Percentiles rank a stretch among this genome's conserved stretches.
phyloP scores from a whole-genome alignment of 2,329 filamentous ascomycete species.

The Diplodia mutila region DNA sequence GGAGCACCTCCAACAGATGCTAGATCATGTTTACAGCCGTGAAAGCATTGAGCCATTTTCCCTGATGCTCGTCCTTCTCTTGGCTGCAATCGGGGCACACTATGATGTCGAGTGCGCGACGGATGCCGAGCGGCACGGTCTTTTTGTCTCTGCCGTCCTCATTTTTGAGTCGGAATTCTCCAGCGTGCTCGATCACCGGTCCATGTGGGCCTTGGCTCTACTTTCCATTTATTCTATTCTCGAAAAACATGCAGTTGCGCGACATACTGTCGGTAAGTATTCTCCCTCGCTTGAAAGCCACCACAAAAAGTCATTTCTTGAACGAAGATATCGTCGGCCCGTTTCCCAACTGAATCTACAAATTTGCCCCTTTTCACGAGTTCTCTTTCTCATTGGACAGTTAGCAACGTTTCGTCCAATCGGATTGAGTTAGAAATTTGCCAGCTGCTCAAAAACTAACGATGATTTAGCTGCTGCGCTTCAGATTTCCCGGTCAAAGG shows the following conservation, averaged over 20 bases:
- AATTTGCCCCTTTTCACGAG: not conserved
- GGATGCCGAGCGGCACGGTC: conserved; percentile 35
- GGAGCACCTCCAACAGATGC: conserved; percentile 37
- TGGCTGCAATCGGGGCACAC: conserved; percentile 43
- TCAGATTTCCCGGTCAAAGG: conserved; percentile 42
- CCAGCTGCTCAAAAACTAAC: not conserved
- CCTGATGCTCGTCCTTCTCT: conserved; percentile 41
- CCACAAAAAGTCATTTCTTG: no score
- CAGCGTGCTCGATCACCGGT: conserved; percentile 37
- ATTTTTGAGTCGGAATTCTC: conserved; percentile 40
- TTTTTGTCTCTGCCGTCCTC: conserved; percentile 41
- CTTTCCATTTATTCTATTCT: conserved; percentile 43
- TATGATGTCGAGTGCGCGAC: conserved; percentile 43
- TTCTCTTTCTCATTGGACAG: no score
- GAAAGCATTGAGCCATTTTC: conserved; percentile 38
- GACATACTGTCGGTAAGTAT: conserved; percentile 41
- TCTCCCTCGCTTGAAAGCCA: not conserved
- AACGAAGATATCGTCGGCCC: no score
- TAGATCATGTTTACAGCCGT: conserved; percentile 41
- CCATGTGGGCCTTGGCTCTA: conserved; percentile 41
- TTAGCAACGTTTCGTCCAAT: no score
- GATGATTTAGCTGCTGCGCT: conserved; percentile 37
- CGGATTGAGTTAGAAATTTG: no score
- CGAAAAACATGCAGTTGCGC: conserved; percentile 45
- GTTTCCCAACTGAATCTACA: no score